phyloP scores from a whole-genome alignment of 495 filamentous ascomycete genomes.

The Pseudevernia furfuracea region DNA sequence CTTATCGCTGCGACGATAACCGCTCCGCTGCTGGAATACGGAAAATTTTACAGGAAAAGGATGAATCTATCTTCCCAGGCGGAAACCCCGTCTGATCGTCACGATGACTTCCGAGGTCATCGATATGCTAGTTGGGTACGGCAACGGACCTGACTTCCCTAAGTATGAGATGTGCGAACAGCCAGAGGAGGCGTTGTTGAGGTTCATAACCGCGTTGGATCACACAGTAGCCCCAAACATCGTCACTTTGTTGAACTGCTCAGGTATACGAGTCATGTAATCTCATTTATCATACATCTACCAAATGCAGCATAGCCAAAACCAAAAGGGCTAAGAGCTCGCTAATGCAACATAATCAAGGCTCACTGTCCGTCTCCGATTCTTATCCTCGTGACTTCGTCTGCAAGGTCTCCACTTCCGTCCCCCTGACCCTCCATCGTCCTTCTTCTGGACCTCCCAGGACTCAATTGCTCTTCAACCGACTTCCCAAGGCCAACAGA shows the following conservation, averaged over 20 bases:
- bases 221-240: too few species aligned
- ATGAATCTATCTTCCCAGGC: too few species aligned
- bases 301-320: background rate
- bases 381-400: slow-evolving; percentile 14
- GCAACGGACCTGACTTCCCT: too few species aligned
- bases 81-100: too few species aligned
- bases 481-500: slow-evolving; percentile 23
- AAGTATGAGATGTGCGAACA: too few species aligned
- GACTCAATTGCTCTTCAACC: slow-evolving; percentile 21
- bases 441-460: slow-evolving; percentile 11
- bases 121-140: too few species aligned
- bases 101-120: too few species aligned
- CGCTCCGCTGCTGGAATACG: too few species aligned
- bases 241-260: background rate
- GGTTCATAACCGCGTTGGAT: too few species aligned
- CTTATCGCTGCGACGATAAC: too few species aligned
- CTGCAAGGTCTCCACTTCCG: slow-evolving; percentile 6
- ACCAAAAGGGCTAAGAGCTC: background rate
- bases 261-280: background rate
- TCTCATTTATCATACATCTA: background rate
- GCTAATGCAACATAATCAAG: background rate
- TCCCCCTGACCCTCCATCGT: background rate
- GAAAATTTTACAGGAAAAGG: too few species aligned
- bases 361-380: slow-evolving; percentile 16
- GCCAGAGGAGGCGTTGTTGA: too few species aligned